Evolutionary conservation across 805 yeast genomes (phyloP).

Genomic region (Brettanomyces nanus): DNA sequence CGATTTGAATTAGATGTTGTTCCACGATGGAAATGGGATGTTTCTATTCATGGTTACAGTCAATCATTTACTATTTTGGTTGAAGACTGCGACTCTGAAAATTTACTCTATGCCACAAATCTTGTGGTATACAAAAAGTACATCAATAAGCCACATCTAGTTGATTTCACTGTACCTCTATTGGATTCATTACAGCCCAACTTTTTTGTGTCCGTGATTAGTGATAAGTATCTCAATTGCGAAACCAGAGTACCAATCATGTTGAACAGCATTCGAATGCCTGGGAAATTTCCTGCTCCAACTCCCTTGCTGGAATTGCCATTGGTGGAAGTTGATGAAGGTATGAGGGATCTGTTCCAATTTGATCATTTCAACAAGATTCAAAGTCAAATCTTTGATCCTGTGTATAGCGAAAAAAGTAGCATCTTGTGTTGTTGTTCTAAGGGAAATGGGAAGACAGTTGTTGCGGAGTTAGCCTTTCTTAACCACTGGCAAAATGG

Average conservation of each 20-base stretch:
- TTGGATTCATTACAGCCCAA: constrained; percentile 57
- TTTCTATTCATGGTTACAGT: constrained; percentile 47
- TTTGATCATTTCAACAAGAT: constrained; percentile 57
- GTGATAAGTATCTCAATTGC: constrained; percentile 83
- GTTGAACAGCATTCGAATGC: constrained; percentile 43
- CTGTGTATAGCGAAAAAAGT: constrained; percentile 44
- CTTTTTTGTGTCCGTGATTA: constrained; percentile 61
- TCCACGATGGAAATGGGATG: constrained; percentile 79
- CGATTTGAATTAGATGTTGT: constrained; percentile 56
- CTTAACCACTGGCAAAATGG: constrained; percentile 64
- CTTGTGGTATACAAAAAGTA: constrained; percentile 43
- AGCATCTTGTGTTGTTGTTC: constrained; percentile 62
- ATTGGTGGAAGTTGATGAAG: constrained; percentile 38
- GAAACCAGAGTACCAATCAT: constrained; percentile 54
- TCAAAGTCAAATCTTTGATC: constrained; percentile 64
- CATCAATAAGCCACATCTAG: constrained; percentile 42
- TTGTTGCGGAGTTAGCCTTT: constrained; percentile 64
- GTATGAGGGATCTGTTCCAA: constrained; percentile 41
- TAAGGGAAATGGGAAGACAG: constrained; percentile 71
- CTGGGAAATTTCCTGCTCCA: constrained; percentile 56
- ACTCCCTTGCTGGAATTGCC: constrained; percentile 49
- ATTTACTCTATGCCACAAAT: constrained; percentile 49
- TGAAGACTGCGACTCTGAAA: constrained; percentile 80
- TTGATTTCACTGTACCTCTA: constrained; percentile 61
- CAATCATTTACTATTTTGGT: constrained; percentile 66